Evolutionary conservation across 1,284 basidiomycete genomes (phyloP).

Genomic region (Tilletia caries): DNA sequence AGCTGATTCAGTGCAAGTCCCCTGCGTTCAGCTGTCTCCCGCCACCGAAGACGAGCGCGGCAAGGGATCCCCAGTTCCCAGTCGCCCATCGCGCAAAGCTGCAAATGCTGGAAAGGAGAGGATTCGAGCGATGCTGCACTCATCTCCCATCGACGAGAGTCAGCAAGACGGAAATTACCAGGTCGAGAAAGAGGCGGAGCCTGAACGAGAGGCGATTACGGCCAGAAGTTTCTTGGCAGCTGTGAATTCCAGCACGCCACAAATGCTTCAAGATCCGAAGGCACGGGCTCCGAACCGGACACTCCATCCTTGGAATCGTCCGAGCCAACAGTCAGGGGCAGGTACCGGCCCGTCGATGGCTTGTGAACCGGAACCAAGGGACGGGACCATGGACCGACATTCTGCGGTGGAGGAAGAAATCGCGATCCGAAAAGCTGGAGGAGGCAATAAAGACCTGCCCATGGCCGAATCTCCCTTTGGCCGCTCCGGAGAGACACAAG

Average conservation of each 20-base stretch:
- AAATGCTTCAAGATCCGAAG: background rate
- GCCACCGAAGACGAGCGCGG: background rate
- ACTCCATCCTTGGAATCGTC: constrained; percentile 2
- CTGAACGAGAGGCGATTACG: background rate
- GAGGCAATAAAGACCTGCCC: background rate
- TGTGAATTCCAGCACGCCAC: background rate
- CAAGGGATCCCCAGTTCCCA: background rate
- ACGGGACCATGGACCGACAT: background rate
- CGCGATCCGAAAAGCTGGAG: too few relatives aligned
- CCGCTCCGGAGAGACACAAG: too few relatives aligned
- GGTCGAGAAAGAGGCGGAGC: background rate
- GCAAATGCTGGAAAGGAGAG: background rate
- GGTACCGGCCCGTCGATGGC: background rate
- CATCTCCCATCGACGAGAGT: background rate
- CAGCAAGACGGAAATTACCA: background rate
- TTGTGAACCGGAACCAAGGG: background rate
- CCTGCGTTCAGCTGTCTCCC: background rate
- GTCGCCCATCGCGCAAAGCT: background rate
- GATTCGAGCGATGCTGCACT: background rate
- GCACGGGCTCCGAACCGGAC: background rate
- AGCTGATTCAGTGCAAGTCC: too few relatives aligned
- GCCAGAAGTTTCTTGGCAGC: background rate
- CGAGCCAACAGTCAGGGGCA: background rate
- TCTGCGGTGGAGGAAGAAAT: background rate
- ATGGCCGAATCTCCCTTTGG: constrained; percentile 8